Percentiles rank a stretch among this genome's conserved stretches.
These are phyloP conservation scores for Gryganskiella cystojenkinii DNA, from an alignment of 192 early-diverging fungal species.

Conservation along the genomic window DNA sequence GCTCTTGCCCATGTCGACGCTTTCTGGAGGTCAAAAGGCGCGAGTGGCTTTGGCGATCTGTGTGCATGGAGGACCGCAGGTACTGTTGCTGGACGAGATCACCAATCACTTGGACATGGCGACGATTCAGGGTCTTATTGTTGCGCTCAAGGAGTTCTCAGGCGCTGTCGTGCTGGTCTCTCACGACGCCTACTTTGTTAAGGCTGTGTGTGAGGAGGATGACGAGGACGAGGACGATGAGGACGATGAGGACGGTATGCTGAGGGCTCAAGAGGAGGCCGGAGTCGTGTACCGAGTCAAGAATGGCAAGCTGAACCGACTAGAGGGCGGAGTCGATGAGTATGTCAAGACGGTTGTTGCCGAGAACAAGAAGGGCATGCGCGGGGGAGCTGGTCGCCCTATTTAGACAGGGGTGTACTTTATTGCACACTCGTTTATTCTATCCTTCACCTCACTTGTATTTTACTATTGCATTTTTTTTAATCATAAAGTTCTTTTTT, in stretches of 20 bases:
- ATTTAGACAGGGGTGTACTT: too few relatives aligned
- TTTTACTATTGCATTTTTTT: too few relatives aligned
- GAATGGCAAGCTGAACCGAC: slow-evolving; percentile 57
- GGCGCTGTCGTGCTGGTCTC: slow-evolving; percentile 86
- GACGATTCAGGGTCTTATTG: slow-evolving; percentile 80
- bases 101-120: slow-evolving; percentile 93
- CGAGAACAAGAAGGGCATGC: slow-evolving; percentile 55
- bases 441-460: too few relatives aligned
- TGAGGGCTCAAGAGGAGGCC: slow-evolving; percentile 34
- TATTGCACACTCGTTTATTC: too few relatives aligned
- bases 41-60: slow-evolving; percentile 81
- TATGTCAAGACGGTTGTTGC: slow-evolving; percentile 61
- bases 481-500: too few relatives aligned
- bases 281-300: slow-evolving; percentile 59
- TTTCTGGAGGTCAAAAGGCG: slow-evolving; percentile 88
- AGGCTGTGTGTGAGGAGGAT: slow-evolving; percentile 67
- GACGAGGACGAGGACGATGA: slow-evolving; percentile 35
- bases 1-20: slow-evolving; percentile 63
- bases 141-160: slow-evolving; percentile 73
- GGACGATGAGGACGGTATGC: slow-evolving; percentile 21
- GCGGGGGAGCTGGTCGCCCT: slow-evolving; percentile 31
- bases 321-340: slow-evolving; percentile 75
- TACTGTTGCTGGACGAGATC: slow-evolving; percentile 83
- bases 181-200: slow-evolving; percentile 91
- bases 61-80: slow-evolving; percentile 72